These are phyloP conservation scores for Aciculosporium take DNA, from an alignment of 2,329 filamentous ascomycete genomes.

Conservation along the genomic window DNA sequence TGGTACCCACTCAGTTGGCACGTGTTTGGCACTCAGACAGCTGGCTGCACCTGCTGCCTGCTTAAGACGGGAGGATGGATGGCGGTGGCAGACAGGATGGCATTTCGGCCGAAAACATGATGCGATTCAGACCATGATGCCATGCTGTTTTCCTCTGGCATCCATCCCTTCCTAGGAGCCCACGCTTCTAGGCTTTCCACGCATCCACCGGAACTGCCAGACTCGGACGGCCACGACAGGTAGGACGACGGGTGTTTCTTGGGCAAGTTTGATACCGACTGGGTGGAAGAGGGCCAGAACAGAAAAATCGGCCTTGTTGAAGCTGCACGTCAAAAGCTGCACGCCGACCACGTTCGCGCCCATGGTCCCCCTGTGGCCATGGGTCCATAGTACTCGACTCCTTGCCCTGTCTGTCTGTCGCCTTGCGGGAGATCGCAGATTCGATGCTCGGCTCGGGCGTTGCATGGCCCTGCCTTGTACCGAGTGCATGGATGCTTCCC, in stretches of 20 bases:
- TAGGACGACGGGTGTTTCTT: not conserved
- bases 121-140: not conserved
- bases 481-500: not conserved
- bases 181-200: too few species aligned
- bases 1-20: too few species aligned
- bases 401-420: not conserved
- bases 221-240: not conserved
- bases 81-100: not conserved
- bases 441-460: not conserved
- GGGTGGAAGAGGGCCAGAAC: not conserved
- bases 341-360: constrained; percentile 2
- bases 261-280: not conserved
- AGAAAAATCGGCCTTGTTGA: not conserved
- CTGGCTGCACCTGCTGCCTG: too few species aligned
- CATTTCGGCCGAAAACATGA: not conserved
- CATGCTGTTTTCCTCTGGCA: not conserved
- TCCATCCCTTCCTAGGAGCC: too few species aligned
- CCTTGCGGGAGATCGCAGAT: not conserved
- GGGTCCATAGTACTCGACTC: not conserved
- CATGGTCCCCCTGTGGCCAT: not conserved
- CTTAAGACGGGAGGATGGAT: too few species aligned
- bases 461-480: not conserved
- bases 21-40: too few species aligned
- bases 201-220: not conserved
- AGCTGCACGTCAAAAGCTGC: not conserved